Conservation (phyloP, 208 protist species). For the Leishmania gerbilli region DNA sequence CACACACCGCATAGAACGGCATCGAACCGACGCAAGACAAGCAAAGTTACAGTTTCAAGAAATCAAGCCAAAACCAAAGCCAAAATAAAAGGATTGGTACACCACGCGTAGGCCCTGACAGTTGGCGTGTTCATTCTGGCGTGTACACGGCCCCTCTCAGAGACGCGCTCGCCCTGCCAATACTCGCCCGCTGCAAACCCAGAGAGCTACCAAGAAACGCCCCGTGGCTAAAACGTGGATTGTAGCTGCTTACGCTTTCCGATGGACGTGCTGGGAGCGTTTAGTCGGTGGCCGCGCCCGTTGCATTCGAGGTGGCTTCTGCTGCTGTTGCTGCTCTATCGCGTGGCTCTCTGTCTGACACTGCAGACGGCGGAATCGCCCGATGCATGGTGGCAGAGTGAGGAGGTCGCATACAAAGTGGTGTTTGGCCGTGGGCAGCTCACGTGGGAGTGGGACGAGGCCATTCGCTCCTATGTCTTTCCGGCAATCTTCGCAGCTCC, state of each 20-base stretch:
- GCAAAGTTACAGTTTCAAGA: not conserved
- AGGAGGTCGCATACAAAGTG: slow-evolving; percentile 82
- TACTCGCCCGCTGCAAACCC: not conserved
- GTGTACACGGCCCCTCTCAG: not conserved
- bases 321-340: slow-evolving; percentile 43
- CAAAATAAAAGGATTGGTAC: not conserved
- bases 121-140: not conserved
- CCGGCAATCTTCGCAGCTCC: slow-evolving; percentile 57
- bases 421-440: slow-evolving; percentile 79
- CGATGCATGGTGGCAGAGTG: slow-evolving; percentile 91
- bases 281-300: slow-evolving; percentile 24
- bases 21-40: not conserved
- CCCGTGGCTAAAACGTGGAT: not conserved
- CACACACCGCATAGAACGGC: not conserved
- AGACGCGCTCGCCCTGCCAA: not conserved
- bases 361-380: slow-evolving; percentile 61
- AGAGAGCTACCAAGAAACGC: not conserved
- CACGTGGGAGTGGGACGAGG: slow-evolving; percentile 82
- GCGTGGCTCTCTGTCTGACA: slow-evolving; percentile 49
- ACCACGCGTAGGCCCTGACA: not conserved
- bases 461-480: slow-evolving; percentile 77
- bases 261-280: slow-evolving; percentile 29
- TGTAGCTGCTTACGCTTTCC: not conserved
- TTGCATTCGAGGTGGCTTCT: slow-evolving; percentile 24
- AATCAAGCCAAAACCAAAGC: not conserved